Percentiles rank a stretch among this genome's conserved stretches.
Conservation (phyloP, 352 stramenopile species). For the Pythium biforme region DNA sequence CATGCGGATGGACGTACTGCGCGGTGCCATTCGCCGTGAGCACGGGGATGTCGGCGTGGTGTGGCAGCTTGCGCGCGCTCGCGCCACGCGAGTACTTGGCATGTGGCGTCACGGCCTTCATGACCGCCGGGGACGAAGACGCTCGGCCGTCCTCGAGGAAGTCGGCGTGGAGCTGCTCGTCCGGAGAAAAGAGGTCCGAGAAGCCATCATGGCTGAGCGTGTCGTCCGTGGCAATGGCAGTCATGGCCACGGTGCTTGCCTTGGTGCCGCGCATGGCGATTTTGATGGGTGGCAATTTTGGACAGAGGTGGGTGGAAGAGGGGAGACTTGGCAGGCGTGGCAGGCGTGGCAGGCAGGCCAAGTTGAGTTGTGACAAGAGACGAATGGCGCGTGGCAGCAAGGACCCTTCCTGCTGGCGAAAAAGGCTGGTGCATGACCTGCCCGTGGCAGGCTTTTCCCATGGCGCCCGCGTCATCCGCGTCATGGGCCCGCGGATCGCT, state of each 20-base stretch:
- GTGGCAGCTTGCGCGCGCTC: slow-evolving; percentile 4
- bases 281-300: background rate
- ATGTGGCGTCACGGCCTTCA: slow-evolving; percentile 1
- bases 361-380: slow-evolving; percentile 10
- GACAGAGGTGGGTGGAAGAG: background rate
- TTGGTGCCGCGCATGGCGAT: background rate
- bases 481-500: background rate
- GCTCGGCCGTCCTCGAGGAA: slow-evolving; percentile 8
- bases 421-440: slow-evolving; percentile 5
- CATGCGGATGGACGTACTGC: background rate
- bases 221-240: slow-evolving; percentile 6
- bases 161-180: slow-evolving; percentile 15
- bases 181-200: slow-evolving; percentile 9
- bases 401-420: background rate
- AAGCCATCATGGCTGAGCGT: slow-evolving; percentile 2
- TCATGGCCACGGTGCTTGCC: background rate
- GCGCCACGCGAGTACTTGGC: background rate
- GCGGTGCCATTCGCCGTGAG: background rate
- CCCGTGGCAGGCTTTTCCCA: background rate
- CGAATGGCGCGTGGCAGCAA: background rate
- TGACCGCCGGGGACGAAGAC: slow-evolving; percentile 6
- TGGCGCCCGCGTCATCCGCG: background rate
- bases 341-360: no score
- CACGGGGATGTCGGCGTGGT: background rate
- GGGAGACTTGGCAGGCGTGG: no score